Evolutionary conservation across 2,329 filamentous ascomycete species (phyloP), one percentile per base, ranked within the genome.

Genomic region (Paramyrothecium roridum): DNA sequence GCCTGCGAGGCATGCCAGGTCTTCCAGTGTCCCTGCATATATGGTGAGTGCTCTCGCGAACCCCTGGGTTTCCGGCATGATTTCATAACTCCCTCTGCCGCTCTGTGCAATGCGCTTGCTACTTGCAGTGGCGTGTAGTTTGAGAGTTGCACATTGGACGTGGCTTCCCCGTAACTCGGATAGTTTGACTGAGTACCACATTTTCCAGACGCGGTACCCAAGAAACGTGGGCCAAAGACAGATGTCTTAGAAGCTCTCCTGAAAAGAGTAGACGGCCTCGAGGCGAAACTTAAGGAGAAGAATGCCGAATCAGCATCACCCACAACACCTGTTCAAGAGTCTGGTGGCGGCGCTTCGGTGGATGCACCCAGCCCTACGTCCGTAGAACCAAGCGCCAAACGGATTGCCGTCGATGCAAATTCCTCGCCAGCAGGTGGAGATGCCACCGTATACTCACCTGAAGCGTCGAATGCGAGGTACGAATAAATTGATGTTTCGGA

Each of bases 1-100:
- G 88, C 89, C 48, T 96, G 91, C 67, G 91, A 96, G 71, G 91
- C 91, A 55, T 96, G 91, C 67, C 90, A 91, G 71, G 88, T 95
- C 55, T 96, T 96, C 66, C 90, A 93, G 67, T 93, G 90, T 69
- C 85, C 89, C 33, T 96, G 91, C 74, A 81, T 96, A 57, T 96
- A 96, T 72, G 91, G 91, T 54, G 47, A 40, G 26, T 20, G 56
- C 45, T 57, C 46, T 43, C 13, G 52, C 43, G 11, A 55, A 56
- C 46, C 19, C 20, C 53, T 40, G 26, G 26, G 26, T 30, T 10
- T 30, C 26, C 26, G 26, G 26, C 26, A 10, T 30, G 26, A 30
- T 30, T 30, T 30, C 26, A 30, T 30, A 30, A n/a, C 26, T 4
- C 26, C 10, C 26, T 30, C 26, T 30, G 26, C 10, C 26, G n/a